Base-by-base conservation (phyloP, 768 basidiomycete genomes). In the Auricularia auricula-judae region DNA sequence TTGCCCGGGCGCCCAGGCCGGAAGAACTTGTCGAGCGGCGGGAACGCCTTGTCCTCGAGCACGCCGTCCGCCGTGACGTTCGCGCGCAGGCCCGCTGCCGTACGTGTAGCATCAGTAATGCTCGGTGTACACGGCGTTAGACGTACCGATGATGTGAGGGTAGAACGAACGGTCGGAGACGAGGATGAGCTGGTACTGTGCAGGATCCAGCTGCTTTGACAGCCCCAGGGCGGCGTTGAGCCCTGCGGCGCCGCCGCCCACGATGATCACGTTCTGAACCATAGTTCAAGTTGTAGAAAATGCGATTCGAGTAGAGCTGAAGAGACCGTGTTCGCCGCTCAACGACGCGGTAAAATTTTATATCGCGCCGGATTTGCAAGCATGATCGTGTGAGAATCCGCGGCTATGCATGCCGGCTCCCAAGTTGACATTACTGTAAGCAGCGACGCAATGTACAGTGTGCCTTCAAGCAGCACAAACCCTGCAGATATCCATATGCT, bases 191-290 rank as follows among this genome's bases (percentile, higher is more conserved):
- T 51, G 18, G 42, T 63, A 39, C 10, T 61, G 14, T 2, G 11
- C 4, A 7, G 65, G 65, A 21, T 59, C 29, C 21, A 61, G 36
- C 18, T 21, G 29, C 34, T 16, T 16, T 3, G 47, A 8, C 10
- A 44, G 42, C 3, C 5, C 14, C 16, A 47, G 29, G 12, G 62
- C 43, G 42, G 18, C 3, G 12, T 14, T 33, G 12, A 54, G 21
- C 61, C 66, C 86, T 1, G 78, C 79, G n/a, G 73, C 75, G 61
- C 84, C 87, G 35, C 83, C 87, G 53, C 85, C 84, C 62, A 86
- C 74, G 66, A 87, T 74, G 36, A 87, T 76, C 67, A 78, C 71
- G 65, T 72, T 76, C 64, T 72, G 47, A 18, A 51, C 63, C 35
- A 33, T 53, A 11, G 44, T 35, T 33, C 63, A 14, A 14, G 39